These are phyloP conservation scores for Pulicaria dysenterica DNA, from an alignment of 129 eudicot species.

Conservation along the genomic window DNA sequence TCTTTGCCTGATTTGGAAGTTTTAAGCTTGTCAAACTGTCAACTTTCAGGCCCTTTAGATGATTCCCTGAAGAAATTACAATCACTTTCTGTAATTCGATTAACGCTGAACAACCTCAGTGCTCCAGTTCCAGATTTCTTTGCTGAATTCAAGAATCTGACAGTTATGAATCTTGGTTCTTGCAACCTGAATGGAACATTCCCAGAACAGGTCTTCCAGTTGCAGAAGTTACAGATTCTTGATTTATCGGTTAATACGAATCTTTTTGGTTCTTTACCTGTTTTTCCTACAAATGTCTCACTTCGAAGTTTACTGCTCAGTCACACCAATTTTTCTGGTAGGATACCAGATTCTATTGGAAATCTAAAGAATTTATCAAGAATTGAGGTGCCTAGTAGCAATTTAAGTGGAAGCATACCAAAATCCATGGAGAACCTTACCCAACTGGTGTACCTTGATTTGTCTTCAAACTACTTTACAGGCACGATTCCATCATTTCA, in stretches of 20 bases:
- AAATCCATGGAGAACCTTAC: constrained; percentile 44
- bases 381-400: constrained; percentile 27
- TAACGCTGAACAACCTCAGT: constrained; percentile 43
- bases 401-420: constrained; percentile 50
- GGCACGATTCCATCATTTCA: constrained; percentile 56
- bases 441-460: constrained; percentile 44
- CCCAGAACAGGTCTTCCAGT: constrained; percentile 46
- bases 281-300: constrained; percentile 39
- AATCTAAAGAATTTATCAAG: constrained; percentile 33
- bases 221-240: constrained; percentile 38
- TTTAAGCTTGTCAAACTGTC: constrained; percentile 52
- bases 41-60: constrained; percentile 54
- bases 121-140: constrained; percentile 50
- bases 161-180: constrained; percentile 30
- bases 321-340: constrained; percentile 50
- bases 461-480: constrained; percentile 42
- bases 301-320: constrained; percentile 44
- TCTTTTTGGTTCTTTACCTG: constrained; percentile 51
- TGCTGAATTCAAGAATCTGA: constrained; percentile 46
- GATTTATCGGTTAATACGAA: constrained; percentile 49
- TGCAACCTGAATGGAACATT: constrained; percentile 50
- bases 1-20: constrained; percentile 41
- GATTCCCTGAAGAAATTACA: constrained; percentile 35
- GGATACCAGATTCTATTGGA: constrained; percentile 53
- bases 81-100: constrained; percentile 39